These are phyloP conservation scores for Suhomyces wounanorum DNA, from an alignment of 1,139 yeast species.

Conservation along the genomic window DNA sequence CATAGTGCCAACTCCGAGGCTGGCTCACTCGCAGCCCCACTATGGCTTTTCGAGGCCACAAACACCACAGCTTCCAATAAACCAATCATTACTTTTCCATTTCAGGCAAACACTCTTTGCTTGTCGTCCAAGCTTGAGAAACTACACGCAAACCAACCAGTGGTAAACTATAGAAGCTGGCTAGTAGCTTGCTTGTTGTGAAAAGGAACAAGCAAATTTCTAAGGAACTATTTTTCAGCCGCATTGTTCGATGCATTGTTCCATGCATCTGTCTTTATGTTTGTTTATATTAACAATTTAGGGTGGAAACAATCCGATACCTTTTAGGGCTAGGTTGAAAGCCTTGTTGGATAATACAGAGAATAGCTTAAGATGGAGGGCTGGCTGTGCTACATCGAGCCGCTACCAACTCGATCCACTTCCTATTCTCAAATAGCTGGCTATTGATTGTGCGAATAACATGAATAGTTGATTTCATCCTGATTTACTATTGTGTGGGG, in stretches of 20 bases:
- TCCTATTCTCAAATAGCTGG: background rate
- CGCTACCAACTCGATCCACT: background rate
- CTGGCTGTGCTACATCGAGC: background rate
- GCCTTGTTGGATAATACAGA: background rate
- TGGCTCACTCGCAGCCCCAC: background rate
- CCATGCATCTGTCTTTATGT: background rate
- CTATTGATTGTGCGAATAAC: background rate
- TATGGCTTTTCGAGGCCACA: background rate
- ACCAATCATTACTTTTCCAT: background rate
- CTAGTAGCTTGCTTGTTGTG: background rate
- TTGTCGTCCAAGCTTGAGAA: background rate
- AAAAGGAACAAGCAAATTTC: background rate
- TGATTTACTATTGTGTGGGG: background rate
- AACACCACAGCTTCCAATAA: background rate
- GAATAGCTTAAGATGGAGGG: background rate
- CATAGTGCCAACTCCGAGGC: background rate
- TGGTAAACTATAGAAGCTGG: background rate
- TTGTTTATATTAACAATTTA: background rate
- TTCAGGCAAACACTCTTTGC: background rate
- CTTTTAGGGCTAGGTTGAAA: background rate
- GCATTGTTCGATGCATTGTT: constrained; percentile 11
- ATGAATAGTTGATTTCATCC: background rate
- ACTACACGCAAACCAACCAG: background rate
- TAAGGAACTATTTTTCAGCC: constrained; percentile 1
- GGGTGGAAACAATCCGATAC: background rate